Conservation (phyloP, 1,284 basidiomycete genomes). For the Ganoderma sinense region DNA sequence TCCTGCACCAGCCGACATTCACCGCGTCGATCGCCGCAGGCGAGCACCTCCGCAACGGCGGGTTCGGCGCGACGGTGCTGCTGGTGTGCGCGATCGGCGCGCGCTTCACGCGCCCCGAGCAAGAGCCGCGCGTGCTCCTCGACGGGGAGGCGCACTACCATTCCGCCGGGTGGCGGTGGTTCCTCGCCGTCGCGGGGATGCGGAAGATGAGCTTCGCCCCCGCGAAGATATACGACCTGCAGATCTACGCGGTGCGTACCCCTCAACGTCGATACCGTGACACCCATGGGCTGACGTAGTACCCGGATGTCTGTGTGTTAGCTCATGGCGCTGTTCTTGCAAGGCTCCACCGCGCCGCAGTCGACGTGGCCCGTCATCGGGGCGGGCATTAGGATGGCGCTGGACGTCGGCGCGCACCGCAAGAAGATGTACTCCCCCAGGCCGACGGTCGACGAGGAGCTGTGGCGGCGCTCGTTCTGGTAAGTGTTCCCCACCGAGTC, state of each 20-base stretch:
- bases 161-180: slow-evolving; percentile 80
- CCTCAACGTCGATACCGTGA: too few relatives aligned
- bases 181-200: slow-evolving; percentile 64
- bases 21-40: slow-evolving; percentile 59
- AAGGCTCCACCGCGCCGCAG: slow-evolving; percentile 56
- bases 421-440: slow-evolving; percentile 40
- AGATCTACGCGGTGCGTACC: slow-evolving; percentile 57
- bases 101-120: slow-evolving; percentile 69
- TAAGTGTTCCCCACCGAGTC: slow-evolving; percentile 37
- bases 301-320: too few relatives aligned
- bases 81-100: slow-evolving; percentile 80
- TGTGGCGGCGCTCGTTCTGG: slow-evolving; percentile 80
- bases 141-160: slow-evolving; percentile 52
- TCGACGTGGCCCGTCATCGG: slow-evolving; percentile 58
- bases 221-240: slow-evolving; percentile 72
- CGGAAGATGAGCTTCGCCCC: slow-evolving; percentile 62
- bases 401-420: slow-evolving; percentile 54
- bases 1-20: slow-evolving; percentile 84
- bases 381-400: slow-evolving; percentile 55
- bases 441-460: slow-evolving; percentile 50
- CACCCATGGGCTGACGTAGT: too few relatives aligned
- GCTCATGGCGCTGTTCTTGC: slow-evolving; percentile 36
- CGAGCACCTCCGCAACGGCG: slow-evolving; percentile 60
- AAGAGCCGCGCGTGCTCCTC: slow-evolving; percentile 68
- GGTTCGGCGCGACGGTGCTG: slow-evolving; percentile 76